phyloP scores from a whole-genome alignment of 768 basidiomycete genomes.

The Pisolithus sp. region DNA sequence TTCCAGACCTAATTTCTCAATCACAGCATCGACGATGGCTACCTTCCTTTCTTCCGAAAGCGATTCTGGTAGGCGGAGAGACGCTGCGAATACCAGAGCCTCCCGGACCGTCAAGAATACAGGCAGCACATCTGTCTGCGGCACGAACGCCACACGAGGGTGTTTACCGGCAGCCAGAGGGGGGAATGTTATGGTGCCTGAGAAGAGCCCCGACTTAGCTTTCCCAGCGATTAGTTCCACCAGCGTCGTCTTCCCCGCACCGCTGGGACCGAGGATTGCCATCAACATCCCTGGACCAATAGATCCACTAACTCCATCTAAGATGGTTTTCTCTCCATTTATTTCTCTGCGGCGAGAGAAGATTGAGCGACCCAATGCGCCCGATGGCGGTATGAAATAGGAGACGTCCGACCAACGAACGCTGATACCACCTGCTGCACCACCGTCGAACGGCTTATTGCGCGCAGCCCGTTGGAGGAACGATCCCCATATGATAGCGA shows the following conservation, averaged over 20 bases:
- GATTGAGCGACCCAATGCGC: background rate
- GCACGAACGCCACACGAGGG: constrained; percentile 77
- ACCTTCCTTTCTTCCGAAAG: constrained; percentile 56
- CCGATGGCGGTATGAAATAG: constrained; percentile 47
- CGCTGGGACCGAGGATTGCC: constrained; percentile 89
- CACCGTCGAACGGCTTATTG: constrained; percentile 32
- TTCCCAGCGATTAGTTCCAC: constrained; percentile 88
- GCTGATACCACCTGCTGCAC: constrained; percentile 46
- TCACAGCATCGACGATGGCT: constrained; percentile 59
- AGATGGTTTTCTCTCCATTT: constrained; percentile 46
- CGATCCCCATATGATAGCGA: constrained; percentile 57
- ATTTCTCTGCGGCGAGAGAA: background rate
- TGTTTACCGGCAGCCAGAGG: constrained; percentile 24
- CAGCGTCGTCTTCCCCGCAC: constrained; percentile 89
- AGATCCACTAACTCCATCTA: constrained; percentile 63
- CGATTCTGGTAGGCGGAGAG: constrained; percentile 74
- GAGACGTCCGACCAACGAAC: constrained; percentile 65
- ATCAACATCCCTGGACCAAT: constrained; percentile 81
- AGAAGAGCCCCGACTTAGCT: constrained; percentile 61
- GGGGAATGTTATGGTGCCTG: constrained; percentile 61
- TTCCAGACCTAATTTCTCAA: constrained; percentile 73
- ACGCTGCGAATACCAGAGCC: constrained; percentile 79
- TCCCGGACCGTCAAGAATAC: constrained; percentile 75
- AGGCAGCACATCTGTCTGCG: constrained; percentile 81
- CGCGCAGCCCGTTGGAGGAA: constrained; percentile 58